These are phyloP conservation scores for Oldenlandia corymbosa DNA, from an alignment of 257 asterid genomes.

Conservation along the genomic window DNA sequence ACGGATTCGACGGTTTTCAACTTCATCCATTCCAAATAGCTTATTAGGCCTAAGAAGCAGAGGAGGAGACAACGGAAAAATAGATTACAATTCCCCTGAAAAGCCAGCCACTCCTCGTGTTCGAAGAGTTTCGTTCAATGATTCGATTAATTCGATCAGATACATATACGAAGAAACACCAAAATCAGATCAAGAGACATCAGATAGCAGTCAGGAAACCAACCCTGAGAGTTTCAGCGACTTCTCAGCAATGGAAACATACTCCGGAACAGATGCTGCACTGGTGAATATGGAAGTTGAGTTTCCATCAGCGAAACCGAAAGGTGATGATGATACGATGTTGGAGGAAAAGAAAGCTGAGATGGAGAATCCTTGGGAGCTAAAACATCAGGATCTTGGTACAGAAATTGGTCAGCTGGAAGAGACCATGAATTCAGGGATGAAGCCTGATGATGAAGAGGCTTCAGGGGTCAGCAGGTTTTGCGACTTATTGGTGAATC, in stretches of 20 bases:
- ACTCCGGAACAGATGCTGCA: not conserved
- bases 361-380: not conserved
- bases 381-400: not conserved
- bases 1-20: slow-evolving; percentile 14
- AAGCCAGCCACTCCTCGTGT: slow-evolving; percentile 1
- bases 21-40: slow-evolving; percentile 13
- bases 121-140: slow-evolving; percentile 24
- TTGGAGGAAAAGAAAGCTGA: not conserved
- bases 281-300: not conserved
- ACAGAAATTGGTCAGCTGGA: not conserved
- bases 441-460: not conserved
- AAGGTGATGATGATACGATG: not conserved
- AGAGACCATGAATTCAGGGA: not conserved
- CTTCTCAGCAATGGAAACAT: slow-evolving; percentile 7
- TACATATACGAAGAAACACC: slow-evolving; percentile 3
- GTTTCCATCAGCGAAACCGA: not conserved
- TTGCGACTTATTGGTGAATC: not conserved
- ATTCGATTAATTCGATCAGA: slow-evolving; percentile 12
- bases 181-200: slow-evolving; percentile 3
- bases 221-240: not conserved
- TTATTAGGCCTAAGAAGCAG: not conserved
- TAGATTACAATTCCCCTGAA: slow-evolving; percentile 6
- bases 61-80: not conserved
- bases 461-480: slow-evolving; percentile 8
- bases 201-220: not conserved